Percentiles rank a stretch among this genome's conserved stretches.
These are phyloP conservation scores for Macrophomina tecta DNA, from an alignment of 2,329 filamentous ascomycete genomes.

Conservation along the genomic window DNA sequence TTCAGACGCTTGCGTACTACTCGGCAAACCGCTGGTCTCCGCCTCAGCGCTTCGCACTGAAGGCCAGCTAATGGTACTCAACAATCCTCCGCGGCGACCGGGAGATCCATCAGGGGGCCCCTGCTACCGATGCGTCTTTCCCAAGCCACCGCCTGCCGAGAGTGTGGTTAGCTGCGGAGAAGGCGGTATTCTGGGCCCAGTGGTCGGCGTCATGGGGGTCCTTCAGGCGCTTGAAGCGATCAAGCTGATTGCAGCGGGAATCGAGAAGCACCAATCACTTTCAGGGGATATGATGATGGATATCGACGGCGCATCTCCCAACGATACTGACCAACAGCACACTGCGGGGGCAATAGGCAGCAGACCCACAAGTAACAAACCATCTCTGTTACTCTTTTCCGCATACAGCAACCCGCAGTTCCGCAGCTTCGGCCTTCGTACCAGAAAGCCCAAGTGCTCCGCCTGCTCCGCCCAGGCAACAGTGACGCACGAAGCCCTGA, in stretches of 20 bases:
- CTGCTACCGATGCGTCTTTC: conserved; percentile 94
- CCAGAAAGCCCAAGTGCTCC: conserved; percentile 72
- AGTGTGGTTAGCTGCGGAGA: conserved; percentile 88
- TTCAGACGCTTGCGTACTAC: conserved; percentile 84
- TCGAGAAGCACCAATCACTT: background rate
- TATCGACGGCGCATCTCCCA: conserved; percentile 19
- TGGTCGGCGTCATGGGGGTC: conserved; percentile 92
- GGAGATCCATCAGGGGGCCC: conserved; percentile 69
- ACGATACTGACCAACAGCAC: conserved; percentile 36
- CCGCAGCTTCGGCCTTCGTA: conserved; percentile 75
- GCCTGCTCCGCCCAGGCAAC: conserved; percentile 72
- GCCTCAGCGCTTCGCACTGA: conserved; percentile 88
- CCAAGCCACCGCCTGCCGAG: conserved; percentile 81
- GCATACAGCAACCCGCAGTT: conserved; percentile 65
- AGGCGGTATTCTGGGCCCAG: conserved; percentile 88
- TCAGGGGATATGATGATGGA: conserved; percentile 19
- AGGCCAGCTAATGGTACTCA: conserved; percentile 87
- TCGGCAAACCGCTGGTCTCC: conserved; percentile 80
- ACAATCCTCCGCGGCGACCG: conserved; percentile 72
- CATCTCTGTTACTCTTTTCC: conserved; percentile 61
- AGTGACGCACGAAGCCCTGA: conserved; percentile 68
- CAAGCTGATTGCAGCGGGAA: conserved; percentile 69
- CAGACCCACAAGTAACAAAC: conserved; percentile 35
- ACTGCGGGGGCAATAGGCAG: conserved; percentile 35
- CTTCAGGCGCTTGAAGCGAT: conserved; percentile 89